Evolutionary conservation across 2,329 filamentous ascomycete genomes (phyloP).

Genomic region (Aspergillus vadensis): DNA sequence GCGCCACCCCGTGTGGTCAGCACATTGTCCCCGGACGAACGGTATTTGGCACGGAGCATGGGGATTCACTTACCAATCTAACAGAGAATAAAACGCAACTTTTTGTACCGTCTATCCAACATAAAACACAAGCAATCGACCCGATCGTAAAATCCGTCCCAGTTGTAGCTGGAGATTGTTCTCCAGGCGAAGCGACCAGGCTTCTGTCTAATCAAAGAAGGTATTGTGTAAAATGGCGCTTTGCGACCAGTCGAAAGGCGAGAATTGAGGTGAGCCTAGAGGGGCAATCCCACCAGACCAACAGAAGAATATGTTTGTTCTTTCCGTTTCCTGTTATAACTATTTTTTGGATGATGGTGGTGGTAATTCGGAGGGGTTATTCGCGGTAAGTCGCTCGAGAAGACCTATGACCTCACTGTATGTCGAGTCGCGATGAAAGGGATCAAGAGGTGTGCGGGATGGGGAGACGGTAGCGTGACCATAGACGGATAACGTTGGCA

Average conservation of each 20-base stretch:
- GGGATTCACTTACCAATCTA: slow-evolving; percentile 37
- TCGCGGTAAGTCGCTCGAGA: slow-evolving; percentile 10
- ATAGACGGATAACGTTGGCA: slow-evolving; percentile 34
- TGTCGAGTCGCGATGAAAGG: slow-evolving; percentile 13
- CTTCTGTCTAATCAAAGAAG: slow-evolving; percentile 25
- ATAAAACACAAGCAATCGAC: slow-evolving; percentile 27
- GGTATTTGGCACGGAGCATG: slow-evolving; percentile 1
- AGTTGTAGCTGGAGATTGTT: slow-evolving; percentile 12
- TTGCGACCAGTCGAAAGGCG: slow-evolving; percentile 20
- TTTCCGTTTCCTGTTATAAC: not conserved
- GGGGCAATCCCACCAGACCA: slow-evolving; percentile 12
- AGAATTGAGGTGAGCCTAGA: slow-evolving; percentile 16
- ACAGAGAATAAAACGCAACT: slow-evolving; percentile 19
- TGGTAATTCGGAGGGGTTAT: slow-evolving; percentile 5
- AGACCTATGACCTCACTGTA: slow-evolving; percentile 17
- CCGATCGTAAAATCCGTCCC: slow-evolving; percentile 23
- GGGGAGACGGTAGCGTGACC: slow-evolving; percentile 36
- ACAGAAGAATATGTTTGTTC: slow-evolving; percentile 11
- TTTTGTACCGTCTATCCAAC: slow-evolving; percentile 33
- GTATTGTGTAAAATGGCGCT: slow-evolving; percentile 15
- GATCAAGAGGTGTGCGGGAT: slow-evolving; percentile 21
- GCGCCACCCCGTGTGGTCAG: slow-evolving; percentile 15
- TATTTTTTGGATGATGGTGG: too few relatives aligned
- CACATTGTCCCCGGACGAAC: slow-evolving; percentile 4
- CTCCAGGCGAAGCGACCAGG: slow-evolving; percentile 32